Evolutionary conservation across 805 yeast species (phyloP).

Genomic region (Candida manassasensis): DNA sequence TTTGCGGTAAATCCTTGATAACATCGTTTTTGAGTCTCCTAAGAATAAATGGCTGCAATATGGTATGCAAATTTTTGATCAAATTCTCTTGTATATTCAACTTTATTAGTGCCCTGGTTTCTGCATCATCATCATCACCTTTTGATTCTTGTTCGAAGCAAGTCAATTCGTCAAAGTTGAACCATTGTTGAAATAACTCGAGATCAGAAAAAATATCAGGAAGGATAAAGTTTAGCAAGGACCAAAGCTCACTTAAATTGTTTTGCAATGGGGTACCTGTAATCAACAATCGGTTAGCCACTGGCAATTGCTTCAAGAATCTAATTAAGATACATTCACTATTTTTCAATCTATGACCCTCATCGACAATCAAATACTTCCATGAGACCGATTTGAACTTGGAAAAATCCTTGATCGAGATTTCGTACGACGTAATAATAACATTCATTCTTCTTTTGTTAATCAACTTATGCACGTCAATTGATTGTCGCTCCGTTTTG

Average conservation of each 20-base stretch:
- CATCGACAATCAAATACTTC: conserved; percentile 89
- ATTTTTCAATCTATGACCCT: conserved; percentile 91
- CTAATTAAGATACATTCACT: conserved; percentile 70
- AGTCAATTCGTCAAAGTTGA: conserved; percentile 67
- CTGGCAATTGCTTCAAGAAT: conserved; percentile 62
- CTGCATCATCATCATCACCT: conserved; percentile 29
- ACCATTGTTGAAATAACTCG: conserved; percentile 89
- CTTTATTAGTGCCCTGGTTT: conserved; percentile 50
- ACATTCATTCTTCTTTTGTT: conserved; percentile 35
- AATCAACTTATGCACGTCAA: conserved; percentile 25
- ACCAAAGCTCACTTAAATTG: conserved; percentile 87
- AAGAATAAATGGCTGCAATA: conserved; percentile 80
- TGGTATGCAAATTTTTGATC: conserved; percentile 76
- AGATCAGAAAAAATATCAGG: conserved; percentile 93
- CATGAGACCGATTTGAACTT: conserved; percentile 53
- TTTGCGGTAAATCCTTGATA: conserved; percentile 69
- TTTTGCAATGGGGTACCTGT: conserved; percentile 98
- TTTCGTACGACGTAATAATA: conserved; percentile 78
- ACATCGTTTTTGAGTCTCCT: conserved; percentile 79
- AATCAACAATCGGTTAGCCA: conserved; percentile 68
- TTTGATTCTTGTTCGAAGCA: conserved; percentile 19
- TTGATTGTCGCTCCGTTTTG: conserved; percentile 48
- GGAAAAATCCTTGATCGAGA: conserved; percentile 63
- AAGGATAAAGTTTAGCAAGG: conserved; percentile 79
- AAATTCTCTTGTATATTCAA: conserved; percentile 48